Evolutionary conservation across 2,329 filamentous ascomycete species (phyloP).

Genomic region (Zasmidium citrigriseum): DNA sequence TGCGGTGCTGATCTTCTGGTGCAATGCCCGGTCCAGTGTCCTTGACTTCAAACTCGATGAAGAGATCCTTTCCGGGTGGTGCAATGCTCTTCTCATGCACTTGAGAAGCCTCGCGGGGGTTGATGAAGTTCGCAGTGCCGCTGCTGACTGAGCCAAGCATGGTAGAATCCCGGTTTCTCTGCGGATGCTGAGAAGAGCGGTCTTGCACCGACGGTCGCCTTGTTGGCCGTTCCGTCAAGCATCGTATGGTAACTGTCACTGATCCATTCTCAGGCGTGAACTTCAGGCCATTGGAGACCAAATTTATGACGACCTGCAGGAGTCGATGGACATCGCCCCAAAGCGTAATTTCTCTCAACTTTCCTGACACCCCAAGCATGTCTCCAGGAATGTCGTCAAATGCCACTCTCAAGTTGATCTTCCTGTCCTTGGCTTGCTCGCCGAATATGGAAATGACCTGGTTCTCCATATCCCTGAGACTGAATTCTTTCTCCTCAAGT

Average conservation of each 20-base stretch:
- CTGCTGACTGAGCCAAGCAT: not conserved
- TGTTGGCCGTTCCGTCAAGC: slow-evolving; percentile 57
- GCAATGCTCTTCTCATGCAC: slow-evolving; percentile 19
- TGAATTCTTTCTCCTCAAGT: slow-evolving; percentile 82
- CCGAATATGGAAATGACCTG: slow-evolving; percentile 86
- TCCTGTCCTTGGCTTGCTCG: slow-evolving; percentile 79
- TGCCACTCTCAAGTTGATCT: slow-evolving; percentile 71
- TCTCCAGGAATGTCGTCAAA: slow-evolving; percentile 54
- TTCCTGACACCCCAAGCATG: slow-evolving; percentile 35
- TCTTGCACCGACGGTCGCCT: slow-evolving; percentile 12
- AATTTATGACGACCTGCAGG: slow-evolving; percentile 85
- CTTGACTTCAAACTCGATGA: slow-evolving; percentile 85
- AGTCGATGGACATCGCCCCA: slow-evolving; percentile 91
- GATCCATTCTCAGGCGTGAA: slow-evolving; percentile 78
- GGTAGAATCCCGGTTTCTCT: slow-evolving; percentile 5
- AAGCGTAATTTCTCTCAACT: slow-evolving; percentile 79
- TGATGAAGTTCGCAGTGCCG: slow-evolving; percentile 22
- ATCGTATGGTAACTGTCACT: slow-evolving; percentile 75
- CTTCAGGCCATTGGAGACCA: slow-evolving; percentile 89
- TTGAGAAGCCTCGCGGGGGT: slow-evolving; percentile 12
- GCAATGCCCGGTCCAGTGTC: slow-evolving; percentile 88
- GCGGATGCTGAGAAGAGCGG: not conserved
- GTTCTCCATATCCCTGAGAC: slow-evolving; percentile 75
- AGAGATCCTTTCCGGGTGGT: slow-evolving; percentile 63
- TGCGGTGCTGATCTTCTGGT: slow-evolving; percentile 71